Conservation (phyloP, 106 monocot species). For the Chionographis japonica region DNA sequence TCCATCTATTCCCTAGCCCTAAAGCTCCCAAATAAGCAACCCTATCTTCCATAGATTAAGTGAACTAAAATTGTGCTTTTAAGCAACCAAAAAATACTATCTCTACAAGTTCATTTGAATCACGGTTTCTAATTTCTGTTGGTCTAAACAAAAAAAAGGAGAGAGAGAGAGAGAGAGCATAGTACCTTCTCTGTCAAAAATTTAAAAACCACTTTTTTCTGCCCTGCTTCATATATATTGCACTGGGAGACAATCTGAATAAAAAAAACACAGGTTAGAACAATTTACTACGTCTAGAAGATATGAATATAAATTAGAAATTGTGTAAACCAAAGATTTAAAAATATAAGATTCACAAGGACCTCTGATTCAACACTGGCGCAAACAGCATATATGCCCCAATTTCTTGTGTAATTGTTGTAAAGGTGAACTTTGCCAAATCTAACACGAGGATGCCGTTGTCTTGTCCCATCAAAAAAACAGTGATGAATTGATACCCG, state of each 20-base stretch:
- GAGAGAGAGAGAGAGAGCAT: background rate
- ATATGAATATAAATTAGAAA: background rate
- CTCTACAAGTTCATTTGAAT: too few relatives aligned
- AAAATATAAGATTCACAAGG: background rate
- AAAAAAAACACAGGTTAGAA: background rate
- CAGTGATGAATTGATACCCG: slow-evolving; percentile 91
- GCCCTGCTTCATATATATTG: slow-evolving; percentile 87
- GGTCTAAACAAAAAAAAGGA: too few relatives aligned
- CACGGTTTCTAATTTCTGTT: too few relatives aligned
- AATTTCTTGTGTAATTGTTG: slow-evolving; percentile 86
- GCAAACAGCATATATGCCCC: slow-evolving; percentile 95
- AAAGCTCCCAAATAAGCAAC: too few relatives aligned
- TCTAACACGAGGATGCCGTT: slow-evolving; percentile 82
- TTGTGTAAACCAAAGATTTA: background rate
- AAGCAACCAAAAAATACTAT: too few relatives aligned
- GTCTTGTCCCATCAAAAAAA: slow-evolving; percentile 78
- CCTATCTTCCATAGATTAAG: too few relatives aligned
- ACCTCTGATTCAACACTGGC: slow-evolving; percentile 94
- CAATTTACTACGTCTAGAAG: background rate
- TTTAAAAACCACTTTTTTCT: slow-evolving; percentile 66
- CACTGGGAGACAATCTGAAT: slow-evolving; percentile 77
- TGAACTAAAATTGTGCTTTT: too few relatives aligned
- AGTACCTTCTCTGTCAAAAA: slow-evolving; percentile 84
- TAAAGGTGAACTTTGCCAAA: slow-evolving; percentile 90
- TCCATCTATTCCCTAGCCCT: too few relatives aligned